These are phyloP conservation scores for Monosporascus sp. DNA, from an alignment of 2,329 filamentous ascomycete genomes.

Conservation along the genomic window DNA sequence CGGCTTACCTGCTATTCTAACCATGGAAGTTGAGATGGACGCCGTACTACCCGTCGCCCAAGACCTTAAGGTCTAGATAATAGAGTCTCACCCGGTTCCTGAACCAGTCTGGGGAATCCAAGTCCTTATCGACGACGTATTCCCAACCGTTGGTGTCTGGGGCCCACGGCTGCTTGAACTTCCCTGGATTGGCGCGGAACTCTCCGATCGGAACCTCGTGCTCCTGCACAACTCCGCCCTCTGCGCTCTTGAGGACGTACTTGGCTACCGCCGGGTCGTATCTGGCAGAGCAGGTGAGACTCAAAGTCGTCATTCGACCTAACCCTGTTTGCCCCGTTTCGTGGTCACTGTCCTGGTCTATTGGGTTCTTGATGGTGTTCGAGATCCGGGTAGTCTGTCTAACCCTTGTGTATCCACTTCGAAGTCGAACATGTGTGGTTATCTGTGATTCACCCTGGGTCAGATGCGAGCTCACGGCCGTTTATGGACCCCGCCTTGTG, in stretches of 20 bases:
- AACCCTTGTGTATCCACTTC: too few species aligned
- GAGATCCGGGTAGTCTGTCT: too few species aligned
- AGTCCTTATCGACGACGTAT: slow-evolving; percentile 20
- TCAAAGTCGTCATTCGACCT: slow-evolving; percentile 21
- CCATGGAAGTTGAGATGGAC: slow-evolving; percentile 33
- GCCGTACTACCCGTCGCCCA: slow-evolving; percentile 28
- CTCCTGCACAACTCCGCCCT: slow-evolving; percentile 13
- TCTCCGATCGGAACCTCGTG: slow-evolving; percentile 22
- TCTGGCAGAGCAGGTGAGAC: slow-evolving; percentile 18
- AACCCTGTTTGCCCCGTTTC: neutral
- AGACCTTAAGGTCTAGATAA: slow-evolving; percentile 23
- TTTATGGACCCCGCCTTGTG: too few species aligned
- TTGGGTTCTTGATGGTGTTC: too few species aligned
- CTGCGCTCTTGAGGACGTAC: slow-evolving; percentile 19
- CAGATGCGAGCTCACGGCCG: too few species aligned
- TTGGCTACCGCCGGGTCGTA: slow-evolving; percentile 28
- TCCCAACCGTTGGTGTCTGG: slow-evolving; percentile 23
- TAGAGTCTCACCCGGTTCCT: slow-evolving; percentile 27
- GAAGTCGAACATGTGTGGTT: too few species aligned
- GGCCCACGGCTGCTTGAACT: slow-evolving; percentile 19
- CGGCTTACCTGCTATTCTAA: neutral
- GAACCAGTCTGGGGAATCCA: slow-evolving; percentile 25
- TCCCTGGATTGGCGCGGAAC: slow-evolving; percentile 25
- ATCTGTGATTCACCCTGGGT: too few species aligned
- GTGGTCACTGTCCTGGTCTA: too few species aligned